A percentile compares a stretch with the other conserved stretches of the same genome.
phyloP scores from a whole-genome alignment of 2,329 filamentous ascomycete species.

The Alternaria panax region DNA sequence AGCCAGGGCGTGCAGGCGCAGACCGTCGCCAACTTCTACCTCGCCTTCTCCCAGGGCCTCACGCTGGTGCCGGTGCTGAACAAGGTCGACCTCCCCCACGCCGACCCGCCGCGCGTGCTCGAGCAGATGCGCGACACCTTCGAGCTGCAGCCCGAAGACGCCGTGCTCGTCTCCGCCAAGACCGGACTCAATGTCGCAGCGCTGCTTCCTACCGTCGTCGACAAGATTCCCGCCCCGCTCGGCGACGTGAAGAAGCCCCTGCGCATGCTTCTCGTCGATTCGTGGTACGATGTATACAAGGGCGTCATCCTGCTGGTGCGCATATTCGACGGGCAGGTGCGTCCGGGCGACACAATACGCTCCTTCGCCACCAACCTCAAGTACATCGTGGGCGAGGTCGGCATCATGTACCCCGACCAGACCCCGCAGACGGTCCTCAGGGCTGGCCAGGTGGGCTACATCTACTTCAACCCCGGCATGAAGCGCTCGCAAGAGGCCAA shows the following conservation, averaged over 20 bases:
- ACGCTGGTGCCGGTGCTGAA: slow-evolving; percentile 91
- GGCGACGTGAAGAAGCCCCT: slow-evolving; percentile 78
- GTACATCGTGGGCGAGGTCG: slow-evolving; percentile 94
- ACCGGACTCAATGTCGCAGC: slow-evolving; percentile 86
- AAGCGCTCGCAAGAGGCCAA: slow-evolving; percentile 95
- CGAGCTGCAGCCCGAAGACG: slow-evolving; percentile 80
- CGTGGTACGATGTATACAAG: slow-evolving; percentile 97
- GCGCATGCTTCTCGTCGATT: slow-evolving; percentile 89
- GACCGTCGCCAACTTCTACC: slow-evolving; percentile 98
- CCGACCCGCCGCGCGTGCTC: slow-evolving; percentile 84
- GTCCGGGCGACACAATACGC: slow-evolving; percentile 82
- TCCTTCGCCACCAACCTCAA: slow-evolving; percentile 88
- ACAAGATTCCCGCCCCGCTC: slow-evolving; percentile 79
- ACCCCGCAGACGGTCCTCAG: slow-evolving; percentile 80
- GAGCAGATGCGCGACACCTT: slow-evolving; percentile 87
- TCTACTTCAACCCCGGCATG: slow-evolving; percentile 98
- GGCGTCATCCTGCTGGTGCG: slow-evolving; percentile 91
- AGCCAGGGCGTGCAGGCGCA: slow-evolving; percentile 97
- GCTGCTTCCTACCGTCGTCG: slow-evolving; percentile 85
- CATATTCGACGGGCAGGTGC: slow-evolving; percentile 86
- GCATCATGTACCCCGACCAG: slow-evolving; percentile 92
- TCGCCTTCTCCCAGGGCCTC: slow-evolving; percentile 91
- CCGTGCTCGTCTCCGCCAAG: slow-evolving; percentile 86
- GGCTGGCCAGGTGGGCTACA: slow-evolving; percentile 94
- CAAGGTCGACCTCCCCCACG: slow-evolving; percentile 91